These are phyloP conservation scores for Steccherinum ochraceum DNA, from an alignment of 768 basidiomycete species.

Conservation along the genomic window DNA sequence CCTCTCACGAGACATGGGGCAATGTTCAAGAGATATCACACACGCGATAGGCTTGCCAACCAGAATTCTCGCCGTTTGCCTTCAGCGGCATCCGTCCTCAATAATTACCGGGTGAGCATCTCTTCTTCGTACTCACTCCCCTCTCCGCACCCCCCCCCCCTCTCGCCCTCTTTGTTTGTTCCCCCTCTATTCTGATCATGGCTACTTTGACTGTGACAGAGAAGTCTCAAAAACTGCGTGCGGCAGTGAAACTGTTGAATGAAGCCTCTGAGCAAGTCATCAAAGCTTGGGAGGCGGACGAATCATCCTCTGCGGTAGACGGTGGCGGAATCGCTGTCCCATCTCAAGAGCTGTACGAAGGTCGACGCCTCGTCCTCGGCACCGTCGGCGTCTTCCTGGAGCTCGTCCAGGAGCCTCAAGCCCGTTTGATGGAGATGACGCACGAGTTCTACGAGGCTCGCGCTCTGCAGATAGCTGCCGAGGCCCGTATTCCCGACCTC, in stretches of 20 bases:
- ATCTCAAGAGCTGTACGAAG: not conserved
- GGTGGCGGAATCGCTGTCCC: not conserved
- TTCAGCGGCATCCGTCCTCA: not conserved
- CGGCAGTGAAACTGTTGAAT: not conserved
- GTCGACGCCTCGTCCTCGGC: not conserved
- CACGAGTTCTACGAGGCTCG: constrained; percentile 3
- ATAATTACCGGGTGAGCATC: not conserved
- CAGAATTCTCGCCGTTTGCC: not conserved
- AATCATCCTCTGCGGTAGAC: not conserved
- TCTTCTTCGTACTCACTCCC: not conserved
- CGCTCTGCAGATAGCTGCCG: constrained; percentile 1
- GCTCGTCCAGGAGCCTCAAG: constrained; percentile 1
- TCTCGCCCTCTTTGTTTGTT: too few species aligned
- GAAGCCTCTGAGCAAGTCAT: not conserved
- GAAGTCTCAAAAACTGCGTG: not conserved
- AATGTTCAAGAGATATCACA: not conserved
- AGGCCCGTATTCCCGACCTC: constrained; percentile 4
- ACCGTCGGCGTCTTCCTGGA: not conserved
- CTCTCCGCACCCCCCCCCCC: too few species aligned
- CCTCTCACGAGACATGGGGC: not conserved
- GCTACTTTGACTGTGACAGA: not conserved
- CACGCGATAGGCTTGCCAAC: not conserved
- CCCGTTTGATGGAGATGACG: not conserved
- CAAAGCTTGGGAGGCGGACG: not conserved
- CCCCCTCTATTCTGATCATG: not conserved